These are phyloP conservation scores for Fusarium odoratissimum DNA, from an alignment of 2,329 filamentous ascomycete genomes.

Conservation along the genomic window DNA sequence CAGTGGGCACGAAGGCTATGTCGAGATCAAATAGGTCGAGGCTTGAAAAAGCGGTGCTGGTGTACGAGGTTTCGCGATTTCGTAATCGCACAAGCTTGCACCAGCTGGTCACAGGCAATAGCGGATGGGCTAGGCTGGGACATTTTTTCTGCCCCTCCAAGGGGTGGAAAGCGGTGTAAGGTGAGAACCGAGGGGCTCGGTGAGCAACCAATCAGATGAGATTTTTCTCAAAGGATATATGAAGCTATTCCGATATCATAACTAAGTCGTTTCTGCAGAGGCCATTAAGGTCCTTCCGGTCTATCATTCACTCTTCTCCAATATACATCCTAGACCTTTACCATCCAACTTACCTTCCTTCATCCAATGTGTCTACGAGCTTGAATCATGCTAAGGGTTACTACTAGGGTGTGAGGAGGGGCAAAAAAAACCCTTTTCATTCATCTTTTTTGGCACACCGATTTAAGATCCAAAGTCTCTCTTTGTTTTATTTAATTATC, in stretches of 20 bases:
- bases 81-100: constrained; percentile 48
- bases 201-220: constrained; percentile 31
- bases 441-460: too few relatives aligned
- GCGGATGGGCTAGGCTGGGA: constrained; percentile 45
- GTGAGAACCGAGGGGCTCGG: constrained; percentile 32
- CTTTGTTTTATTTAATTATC: background rate
- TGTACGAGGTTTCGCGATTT: constrained; percentile 45
- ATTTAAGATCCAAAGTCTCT: background rate
- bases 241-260: background rate
- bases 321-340: background rate
- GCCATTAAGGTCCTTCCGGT: background rate
- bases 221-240: background rate
- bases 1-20: constrained; percentile 34
- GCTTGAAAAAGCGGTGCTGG: constrained; percentile 28
- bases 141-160: constrained; percentile 51
- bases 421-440: background rate
- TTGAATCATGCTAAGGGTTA: background rate
- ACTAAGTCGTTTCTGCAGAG: background rate
- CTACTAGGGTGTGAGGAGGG: background rate
- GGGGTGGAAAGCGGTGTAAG: constrained; percentile 49
- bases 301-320: background rate
- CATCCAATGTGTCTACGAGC: background rate
- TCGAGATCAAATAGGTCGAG: constrained; percentile 38
- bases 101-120: constrained; percentile 46
- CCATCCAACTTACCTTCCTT: background rate